Evolutionary conservation across 2,329 filamentous ascomycete species (phyloP).

Genomic region (Magnaporthiopsis incrustans): DNA sequence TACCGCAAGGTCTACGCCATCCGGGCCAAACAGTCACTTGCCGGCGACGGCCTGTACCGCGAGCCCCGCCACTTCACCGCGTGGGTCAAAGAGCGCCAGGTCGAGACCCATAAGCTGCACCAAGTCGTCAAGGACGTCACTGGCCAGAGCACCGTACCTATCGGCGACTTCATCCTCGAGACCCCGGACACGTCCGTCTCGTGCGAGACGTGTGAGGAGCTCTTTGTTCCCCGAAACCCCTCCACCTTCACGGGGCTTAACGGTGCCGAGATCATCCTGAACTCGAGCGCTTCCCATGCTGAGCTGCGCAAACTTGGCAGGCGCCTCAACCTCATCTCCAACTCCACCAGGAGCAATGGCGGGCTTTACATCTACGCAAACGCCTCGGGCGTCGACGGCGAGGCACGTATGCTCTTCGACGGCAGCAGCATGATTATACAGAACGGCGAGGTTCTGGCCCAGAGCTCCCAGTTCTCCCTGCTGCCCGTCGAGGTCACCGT

Average conservation of each 20-base stretch:
- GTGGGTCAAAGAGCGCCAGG: slow-evolving; percentile 26
- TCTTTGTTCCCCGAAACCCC: slow-evolving; percentile 21
- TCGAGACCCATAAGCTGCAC: slow-evolving; percentile 30
- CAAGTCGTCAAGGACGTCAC: slow-evolving; percentile 21
- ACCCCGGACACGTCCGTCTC: slow-evolving; percentile 30
- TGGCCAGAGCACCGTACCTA: slow-evolving; percentile 26
- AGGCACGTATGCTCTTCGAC: slow-evolving; percentile 33
- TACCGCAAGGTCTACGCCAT: slow-evolving; percentile 19
- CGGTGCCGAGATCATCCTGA: slow-evolving; percentile 20
- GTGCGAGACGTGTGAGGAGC: slow-evolving; percentile 33
- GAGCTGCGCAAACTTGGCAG: slow-evolving; percentile 59
- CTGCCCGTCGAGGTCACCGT: slow-evolving; percentile 14
- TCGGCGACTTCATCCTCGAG: slow-evolving; percentile 31
- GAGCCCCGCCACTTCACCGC: slow-evolving; percentile 33
- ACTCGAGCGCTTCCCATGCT: slow-evolving; percentile 24
- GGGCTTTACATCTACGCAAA: slow-evolving; percentile 45
- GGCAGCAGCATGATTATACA: slow-evolving; percentile 14
- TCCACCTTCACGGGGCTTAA: slow-evolving; percentile 12
- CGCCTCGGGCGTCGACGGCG: slow-evolving; percentile 21
- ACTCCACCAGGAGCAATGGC: slow-evolving; percentile 55
- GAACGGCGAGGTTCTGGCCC: slow-evolving; percentile 14
- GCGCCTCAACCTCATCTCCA: slow-evolving; percentile 55
- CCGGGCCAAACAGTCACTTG: slow-evolving; percentile 21
- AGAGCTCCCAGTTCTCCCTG: slow-evolving; percentile 15
- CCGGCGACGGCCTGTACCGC: slow-evolving; percentile 29